phyloP scores from a whole-genome alignment of 2,329 filamentous ascomycete genomes.

The Hypoxylon sp. region DNA sequence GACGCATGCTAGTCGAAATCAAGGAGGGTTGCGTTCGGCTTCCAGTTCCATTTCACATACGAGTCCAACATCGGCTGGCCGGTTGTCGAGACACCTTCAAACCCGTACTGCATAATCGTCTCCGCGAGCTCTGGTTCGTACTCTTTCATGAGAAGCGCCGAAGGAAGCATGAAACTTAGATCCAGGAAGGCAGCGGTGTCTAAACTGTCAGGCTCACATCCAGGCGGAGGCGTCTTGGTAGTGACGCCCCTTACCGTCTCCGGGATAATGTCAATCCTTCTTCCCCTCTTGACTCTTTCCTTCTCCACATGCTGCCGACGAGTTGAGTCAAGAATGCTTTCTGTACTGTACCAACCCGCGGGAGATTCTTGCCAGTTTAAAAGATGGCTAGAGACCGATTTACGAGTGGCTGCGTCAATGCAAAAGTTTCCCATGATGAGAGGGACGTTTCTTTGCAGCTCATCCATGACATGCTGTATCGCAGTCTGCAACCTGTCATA shows the following conservation, averaged over 20 bases:
- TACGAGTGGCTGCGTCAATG: not conserved
- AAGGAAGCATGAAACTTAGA: conserved; percentile 9
- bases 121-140: not conserved
- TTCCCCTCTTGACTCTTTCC: not conserved
- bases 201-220: not conserved
- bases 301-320: not conserved
- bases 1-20: conserved; percentile 11
- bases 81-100: not conserved
- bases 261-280: not conserved
- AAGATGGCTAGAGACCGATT: not conserved
- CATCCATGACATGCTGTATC: not conserved
- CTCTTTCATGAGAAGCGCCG: not conserved
- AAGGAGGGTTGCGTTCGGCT: conserved; percentile 8
- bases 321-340: not conserved
- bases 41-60: not conserved
- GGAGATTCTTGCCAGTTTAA: not conserved
- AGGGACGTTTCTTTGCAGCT: not conserved
- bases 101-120: not conserved
- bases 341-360: not conserved
- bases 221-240: not conserved
- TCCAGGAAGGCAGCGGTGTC: not conserved
- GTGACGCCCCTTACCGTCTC: not conserved
- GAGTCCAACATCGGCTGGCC: not conserved
- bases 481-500: not conserved
- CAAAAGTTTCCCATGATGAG: conserved; percentile 2